phyloP scores from a whole-genome alignment of 2,329 filamentous ascomycete species.

The Aspergillus sp. region DNA sequence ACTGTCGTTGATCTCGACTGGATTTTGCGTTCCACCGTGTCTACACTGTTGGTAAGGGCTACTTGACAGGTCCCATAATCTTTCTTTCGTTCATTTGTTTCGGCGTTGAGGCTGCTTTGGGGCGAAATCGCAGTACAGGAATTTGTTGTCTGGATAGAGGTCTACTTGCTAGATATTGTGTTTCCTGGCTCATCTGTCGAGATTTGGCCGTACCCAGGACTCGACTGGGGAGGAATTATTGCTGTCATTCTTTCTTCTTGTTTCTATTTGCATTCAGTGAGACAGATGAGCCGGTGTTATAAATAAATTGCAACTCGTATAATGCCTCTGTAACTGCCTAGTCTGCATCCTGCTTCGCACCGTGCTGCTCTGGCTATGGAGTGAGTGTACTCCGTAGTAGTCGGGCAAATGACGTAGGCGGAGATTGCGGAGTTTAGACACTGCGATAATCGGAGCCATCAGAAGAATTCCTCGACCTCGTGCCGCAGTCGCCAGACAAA shows the following conservation, averaged over 20 bases:
- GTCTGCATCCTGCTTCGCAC: no score
- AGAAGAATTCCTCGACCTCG: not conserved
- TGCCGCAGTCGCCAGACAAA: not conserved
- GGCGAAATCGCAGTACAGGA: slow-evolving; percentile 5
- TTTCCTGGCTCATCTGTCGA: slow-evolving; percentile 1
- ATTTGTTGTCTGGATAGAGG: slow-evolving; percentile 7
- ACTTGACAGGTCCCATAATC: not conserved
- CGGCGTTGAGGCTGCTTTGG: slow-evolving; percentile 12
- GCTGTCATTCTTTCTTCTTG: slow-evolving; percentile 5
- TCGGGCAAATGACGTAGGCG: slow-evolving; percentile 7
- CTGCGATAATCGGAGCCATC: slow-evolving; percentile 12
- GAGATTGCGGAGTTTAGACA: slow-evolving; percentile 17
- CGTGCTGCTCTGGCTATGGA: no score
- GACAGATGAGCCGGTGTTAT: slow-evolving; percentile 9
- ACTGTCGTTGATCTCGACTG: slow-evolving; percentile 4
- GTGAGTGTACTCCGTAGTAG: not conserved
- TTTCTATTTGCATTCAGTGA: slow-evolving; percentile 4
- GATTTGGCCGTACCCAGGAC: not conserved
- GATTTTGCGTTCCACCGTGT: slow-evolving; percentile 1
- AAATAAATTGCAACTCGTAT: slow-evolving; percentile 4
- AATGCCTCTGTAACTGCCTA: not conserved
- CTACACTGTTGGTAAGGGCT: not conserved
- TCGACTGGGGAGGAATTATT: not conserved
- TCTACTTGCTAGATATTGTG: slow-evolving; percentile 8
- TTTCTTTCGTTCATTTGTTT: slow-evolving; percentile 1